phyloP scores from a whole-genome alignment of 2,329 filamentous ascomycete species.

The Diplocarpon mali region DNA sequence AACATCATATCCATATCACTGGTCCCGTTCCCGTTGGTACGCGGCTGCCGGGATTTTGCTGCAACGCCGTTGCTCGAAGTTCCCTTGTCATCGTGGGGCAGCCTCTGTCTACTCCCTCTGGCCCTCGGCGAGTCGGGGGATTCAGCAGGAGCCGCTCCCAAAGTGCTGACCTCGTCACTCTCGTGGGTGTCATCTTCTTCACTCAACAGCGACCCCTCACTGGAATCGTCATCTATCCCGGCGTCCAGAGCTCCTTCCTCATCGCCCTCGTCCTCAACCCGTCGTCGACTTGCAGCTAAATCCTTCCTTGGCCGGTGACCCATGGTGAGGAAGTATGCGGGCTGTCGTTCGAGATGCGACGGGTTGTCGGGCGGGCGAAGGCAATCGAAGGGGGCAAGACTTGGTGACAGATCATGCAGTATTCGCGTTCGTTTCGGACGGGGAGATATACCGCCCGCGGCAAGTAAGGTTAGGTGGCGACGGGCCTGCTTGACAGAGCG shows the following conservation, averaged over 20 bases:
- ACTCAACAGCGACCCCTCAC: constrained; percentile 50
- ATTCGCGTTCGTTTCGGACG: constrained; percentile 22
- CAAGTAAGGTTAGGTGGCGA: constrained; percentile 21
- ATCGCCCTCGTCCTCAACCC: constrained; percentile 60
- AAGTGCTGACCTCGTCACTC: constrained; percentile 54
- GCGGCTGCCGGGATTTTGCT: constrained; percentile 30
- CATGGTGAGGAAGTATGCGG: constrained; percentile 31
- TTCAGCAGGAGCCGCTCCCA: constrained; percentile 45
- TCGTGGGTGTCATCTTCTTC: constrained; percentile 49
- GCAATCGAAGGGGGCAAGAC: constrained; percentile 22
- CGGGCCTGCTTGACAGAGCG: constrained; percentile 10
- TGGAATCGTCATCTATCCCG: constrained; percentile 53
- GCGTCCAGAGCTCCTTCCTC: constrained; percentile 49
- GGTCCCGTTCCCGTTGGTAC: constrained; percentile 29
- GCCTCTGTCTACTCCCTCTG: constrained; percentile 29
- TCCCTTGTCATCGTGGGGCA: constrained; percentile 23
- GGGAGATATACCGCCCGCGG: constrained; percentile 26
- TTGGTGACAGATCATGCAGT: constrained; percentile 27
- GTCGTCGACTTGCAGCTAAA: constrained; percentile 55
- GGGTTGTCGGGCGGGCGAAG: constrained; percentile 24
- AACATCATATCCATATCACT: constrained; percentile 49
- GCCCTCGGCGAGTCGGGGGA: constrained; percentile 17
- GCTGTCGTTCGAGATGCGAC: constrained; percentile 25
- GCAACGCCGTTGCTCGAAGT: constrained; percentile 21
- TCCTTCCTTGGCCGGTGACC: constrained; percentile 49